These are phyloP conservation scores for Selenicereus undatus DNA, from an alignment of 148 eudicot genomes.

Conservation along the genomic window DNA sequence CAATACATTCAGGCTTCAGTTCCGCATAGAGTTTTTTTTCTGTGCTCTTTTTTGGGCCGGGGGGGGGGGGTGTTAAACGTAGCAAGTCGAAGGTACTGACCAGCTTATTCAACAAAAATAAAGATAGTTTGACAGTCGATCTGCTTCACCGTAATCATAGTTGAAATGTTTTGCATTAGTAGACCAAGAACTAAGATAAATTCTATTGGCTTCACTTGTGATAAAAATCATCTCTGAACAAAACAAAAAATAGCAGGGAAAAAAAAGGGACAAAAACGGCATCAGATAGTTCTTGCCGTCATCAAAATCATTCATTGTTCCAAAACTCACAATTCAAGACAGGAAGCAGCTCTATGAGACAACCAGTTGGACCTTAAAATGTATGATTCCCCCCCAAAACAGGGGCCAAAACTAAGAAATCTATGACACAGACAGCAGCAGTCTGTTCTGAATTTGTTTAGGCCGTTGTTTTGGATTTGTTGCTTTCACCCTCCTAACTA, in stretches of 20 bases:
- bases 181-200: background rate
- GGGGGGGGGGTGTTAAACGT: too few relatives aligned
- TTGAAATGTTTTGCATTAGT: background rate
- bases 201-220: too few relatives aligned
- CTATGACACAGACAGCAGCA: background rate
- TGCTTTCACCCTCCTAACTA: slow-evolving; percentile 8
- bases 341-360: background rate
- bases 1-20: too few relatives aligned
- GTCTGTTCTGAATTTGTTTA: background rate
- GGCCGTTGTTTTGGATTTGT: background rate
- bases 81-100: background rate
- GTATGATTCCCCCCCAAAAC: slow-evolving; percentile 19
- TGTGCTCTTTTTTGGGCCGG: too few relatives aligned
- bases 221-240: background rate
- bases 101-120: background rate
- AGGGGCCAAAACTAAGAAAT: background rate
- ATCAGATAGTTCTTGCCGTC: background rate
- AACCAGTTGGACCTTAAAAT: background rate
- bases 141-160: background rate
- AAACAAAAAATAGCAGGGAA: background rate
- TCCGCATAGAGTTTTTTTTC: too few relatives aligned
- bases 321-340: slow-evolving; percentile 1
- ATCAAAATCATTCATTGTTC: background rate
- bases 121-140: background rate
- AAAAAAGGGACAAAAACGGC: background rate